These are phyloP conservation scores for Tricholoma sp. DNA, from an alignment of 768 basidiomycete species.

Conservation along the genomic window DNA sequence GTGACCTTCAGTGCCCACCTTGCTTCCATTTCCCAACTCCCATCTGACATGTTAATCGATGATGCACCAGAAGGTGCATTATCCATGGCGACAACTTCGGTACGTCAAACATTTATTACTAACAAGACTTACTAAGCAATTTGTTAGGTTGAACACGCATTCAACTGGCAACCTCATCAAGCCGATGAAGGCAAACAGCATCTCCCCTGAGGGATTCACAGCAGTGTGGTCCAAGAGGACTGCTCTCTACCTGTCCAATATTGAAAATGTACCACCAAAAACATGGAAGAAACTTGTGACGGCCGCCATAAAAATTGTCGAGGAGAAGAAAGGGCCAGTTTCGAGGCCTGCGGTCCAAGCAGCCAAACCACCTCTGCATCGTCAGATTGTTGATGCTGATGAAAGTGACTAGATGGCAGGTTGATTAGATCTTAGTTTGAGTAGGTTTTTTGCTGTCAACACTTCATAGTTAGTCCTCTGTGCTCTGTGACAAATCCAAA, in stretches of 20 bases:
- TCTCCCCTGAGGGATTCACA: not conserved
- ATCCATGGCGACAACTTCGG: conserved; percentile 3
- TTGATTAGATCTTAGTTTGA: not conserved
- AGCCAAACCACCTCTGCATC: not conserved
- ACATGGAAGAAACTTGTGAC: conserved; percentile 3
- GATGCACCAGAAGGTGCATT: conserved; percentile 1
- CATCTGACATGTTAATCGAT: not conserved
- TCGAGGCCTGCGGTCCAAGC: not conserved
- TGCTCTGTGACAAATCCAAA: not conserved
- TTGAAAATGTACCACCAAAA: not conserved
- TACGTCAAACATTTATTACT: not conserved
- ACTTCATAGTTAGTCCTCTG: not conserved
- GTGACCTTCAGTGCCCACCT: conserved; percentile 3
- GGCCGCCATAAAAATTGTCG: not conserved
- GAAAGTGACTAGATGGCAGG: conserved; percentile 3
- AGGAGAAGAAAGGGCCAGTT: not conserved
- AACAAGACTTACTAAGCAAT: not conserved
- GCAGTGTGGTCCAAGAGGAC: not conserved
- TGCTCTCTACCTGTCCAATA: not conserved
- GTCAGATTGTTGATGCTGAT: conserved; percentile 1
- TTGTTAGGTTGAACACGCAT: conserved; percentile 2
- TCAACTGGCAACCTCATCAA: conserved; percentile 2
- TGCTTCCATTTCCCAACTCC: not conserved
- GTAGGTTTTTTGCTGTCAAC: not conserved
- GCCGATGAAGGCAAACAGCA: not conserved